Evolutionary conservation across 257 asterid genomes (phyloP).

Genomic region (Rauvolfia tetraphylla): DNA sequence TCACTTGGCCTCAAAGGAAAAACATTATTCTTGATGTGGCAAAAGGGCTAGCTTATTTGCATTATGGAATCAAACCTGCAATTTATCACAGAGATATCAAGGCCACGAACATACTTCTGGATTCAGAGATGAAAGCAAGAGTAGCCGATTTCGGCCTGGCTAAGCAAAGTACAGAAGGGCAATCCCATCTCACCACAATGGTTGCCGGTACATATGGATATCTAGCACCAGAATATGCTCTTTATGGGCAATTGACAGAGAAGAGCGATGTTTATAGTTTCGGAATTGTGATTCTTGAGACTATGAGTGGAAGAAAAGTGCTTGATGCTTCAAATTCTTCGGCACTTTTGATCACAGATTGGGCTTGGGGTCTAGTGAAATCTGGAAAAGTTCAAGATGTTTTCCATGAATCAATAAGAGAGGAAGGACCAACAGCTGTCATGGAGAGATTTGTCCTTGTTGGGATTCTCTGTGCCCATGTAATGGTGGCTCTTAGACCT

Average conservation of each 20-base stretch:
- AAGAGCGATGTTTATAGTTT: constrained; percentile 17
- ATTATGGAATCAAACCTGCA: constrained; percentile 16
- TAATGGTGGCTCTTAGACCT: constrained; percentile 19
- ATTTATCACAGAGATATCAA: no score
- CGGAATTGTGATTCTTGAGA: constrained; percentile 13
- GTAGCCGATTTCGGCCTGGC: constrained; percentile 18
- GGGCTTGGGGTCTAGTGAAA: constrained; percentile 18
- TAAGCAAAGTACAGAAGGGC: constrained; percentile 16
- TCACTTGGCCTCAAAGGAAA: constrained; percentile 18
- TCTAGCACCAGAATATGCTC: constrained; percentile 18
- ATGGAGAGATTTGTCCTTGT: constrained; percentile 19
- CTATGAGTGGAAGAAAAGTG: constrained; percentile 16
- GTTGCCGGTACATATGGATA: constrained; percentile 18
- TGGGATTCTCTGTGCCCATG: constrained; percentile 18
- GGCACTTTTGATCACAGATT: constrained; percentile 7
- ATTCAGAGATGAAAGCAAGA: constrained; percentile 16
- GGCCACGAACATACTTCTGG: no score
- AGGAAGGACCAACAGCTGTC: constrained; percentile 7
- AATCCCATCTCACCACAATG: constrained; percentile 18
- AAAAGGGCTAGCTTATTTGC: constrained; percentile 15
- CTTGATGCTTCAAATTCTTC: constrained; percentile 11
- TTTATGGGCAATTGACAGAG: constrained; percentile 17
- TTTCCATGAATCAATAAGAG: constrained; percentile 2
- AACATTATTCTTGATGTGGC: constrained; percentile 16
- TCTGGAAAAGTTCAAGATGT: constrained; percentile 5